Percentiles rank a stretch among this genome's conserved stretches.
Conservation (phyloP, 2,329 filamentous ascomycete species). For the Fusarium sp. region DNA sequence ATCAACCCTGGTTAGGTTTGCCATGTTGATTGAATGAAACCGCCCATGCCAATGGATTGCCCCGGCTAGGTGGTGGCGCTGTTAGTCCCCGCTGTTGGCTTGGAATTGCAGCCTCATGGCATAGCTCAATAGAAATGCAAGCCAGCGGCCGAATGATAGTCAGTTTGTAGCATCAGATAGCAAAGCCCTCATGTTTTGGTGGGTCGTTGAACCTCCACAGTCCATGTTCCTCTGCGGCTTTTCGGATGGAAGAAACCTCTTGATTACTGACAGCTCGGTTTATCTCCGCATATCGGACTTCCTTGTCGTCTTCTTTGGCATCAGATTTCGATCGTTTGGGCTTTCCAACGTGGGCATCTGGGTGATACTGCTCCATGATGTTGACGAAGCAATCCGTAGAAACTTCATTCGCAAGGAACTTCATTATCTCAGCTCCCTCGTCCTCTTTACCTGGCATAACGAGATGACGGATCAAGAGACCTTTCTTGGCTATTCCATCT, state of each 20-base stretch:
- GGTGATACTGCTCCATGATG: constrained; percentile 90
- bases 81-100: constrained; percentile 29
- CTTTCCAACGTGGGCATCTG: constrained; percentile 84
- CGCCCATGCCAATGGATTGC: constrained; percentile 17
- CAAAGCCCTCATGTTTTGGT: constrained; percentile 63
- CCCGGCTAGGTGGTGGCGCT: constrained; percentile 28
- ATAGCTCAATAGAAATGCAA: constrained; percentile 9
- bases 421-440: constrained; percentile 79
- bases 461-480: constrained; percentile 80
- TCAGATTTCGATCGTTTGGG: constrained; percentile 51
- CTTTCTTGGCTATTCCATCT: constrained; percentile 83
- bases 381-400: constrained; percentile 82
- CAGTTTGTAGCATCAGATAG: constrained; percentile 51
- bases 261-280: constrained; percentile 70
- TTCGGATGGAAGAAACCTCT: constrained; percentile 74
- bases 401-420: constrained; percentile 78
- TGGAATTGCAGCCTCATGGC: constrained; percentile 19
- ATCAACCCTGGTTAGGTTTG: constrained; percentile 11
- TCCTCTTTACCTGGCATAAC: constrained; percentile 85
- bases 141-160: constrained; percentile 19
- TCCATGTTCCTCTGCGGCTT: constrained; percentile 76
- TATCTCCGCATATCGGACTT: constrained; percentile 78
- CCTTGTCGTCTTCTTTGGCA: constrained; percentile 56
- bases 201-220: constrained; percentile 83
- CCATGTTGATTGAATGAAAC: constrained; percentile 11